These are phyloP conservation scores for Fusarium torulosum DNA, from an alignment of 2,329 filamentous ascomycete species.

Conservation along the genomic window DNA sequence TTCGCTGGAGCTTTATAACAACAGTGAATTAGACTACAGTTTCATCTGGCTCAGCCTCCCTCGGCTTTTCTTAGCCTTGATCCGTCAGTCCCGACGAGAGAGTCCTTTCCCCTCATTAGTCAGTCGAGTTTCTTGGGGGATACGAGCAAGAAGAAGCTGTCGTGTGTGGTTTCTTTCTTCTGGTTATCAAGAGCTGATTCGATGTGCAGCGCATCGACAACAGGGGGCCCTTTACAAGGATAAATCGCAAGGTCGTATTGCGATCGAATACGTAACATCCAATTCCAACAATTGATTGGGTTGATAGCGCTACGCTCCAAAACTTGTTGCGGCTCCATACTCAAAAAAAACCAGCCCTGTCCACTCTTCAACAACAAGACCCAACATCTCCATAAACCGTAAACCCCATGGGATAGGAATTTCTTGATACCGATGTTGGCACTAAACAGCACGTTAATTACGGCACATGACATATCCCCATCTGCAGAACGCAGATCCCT, in stretches of 20 bases:
- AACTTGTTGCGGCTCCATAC: constrained; percentile 3
- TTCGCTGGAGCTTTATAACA: constrained; percentile 37
- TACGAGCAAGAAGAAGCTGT: constrained; percentile 24
- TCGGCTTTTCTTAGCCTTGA: constrained; percentile 23
- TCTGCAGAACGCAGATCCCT: constrained; percentile 26
- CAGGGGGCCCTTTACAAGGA: constrained; percentile 23
- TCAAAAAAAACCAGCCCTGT: background rate
- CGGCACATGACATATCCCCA: constrained; percentile 9
- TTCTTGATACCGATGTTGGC: constrained; percentile 8
- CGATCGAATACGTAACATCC: constrained; percentile 21
- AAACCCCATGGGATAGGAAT: constrained; percentile 29
- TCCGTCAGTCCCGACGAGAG: constrained; percentile 13
- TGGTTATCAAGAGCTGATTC: constrained; percentile 30
- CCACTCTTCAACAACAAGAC: constrained; percentile 13
- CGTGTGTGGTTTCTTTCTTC: constrained; percentile 18
- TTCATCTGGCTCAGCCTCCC: constrained; percentile 43
- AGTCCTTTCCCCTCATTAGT: constrained; percentile 14
- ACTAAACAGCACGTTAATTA: constrained; percentile 18
- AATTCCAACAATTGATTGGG: background rate
- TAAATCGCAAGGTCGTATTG: constrained; percentile 17
- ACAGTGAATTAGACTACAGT: constrained; percentile 17
- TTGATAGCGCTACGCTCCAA: background rate
- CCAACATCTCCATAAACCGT: constrained; percentile 17
- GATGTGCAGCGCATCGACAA: constrained; percentile 19
- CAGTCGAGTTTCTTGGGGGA: background rate